Evolutionary conservation across 1,284 basidiomycete species (phyloP).

Genomic region (Naganishia sp.): DNA sequence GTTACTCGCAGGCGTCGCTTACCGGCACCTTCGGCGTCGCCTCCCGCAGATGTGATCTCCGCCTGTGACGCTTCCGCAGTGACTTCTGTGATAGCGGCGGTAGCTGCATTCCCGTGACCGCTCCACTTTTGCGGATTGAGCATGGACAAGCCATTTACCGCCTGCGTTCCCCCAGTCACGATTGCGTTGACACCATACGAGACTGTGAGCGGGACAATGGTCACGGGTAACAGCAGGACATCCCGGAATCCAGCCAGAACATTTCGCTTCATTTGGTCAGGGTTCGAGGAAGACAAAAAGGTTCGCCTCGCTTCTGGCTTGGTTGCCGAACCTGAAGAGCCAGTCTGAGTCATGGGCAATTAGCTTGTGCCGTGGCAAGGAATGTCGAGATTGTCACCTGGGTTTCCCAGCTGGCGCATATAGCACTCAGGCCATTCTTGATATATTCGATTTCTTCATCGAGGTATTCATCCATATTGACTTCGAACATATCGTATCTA

Average conservation of each 20-base stretch:
- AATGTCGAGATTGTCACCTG: constrained; percentile 56
- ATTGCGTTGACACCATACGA: constrained; percentile 70
- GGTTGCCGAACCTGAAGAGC: constrained; percentile 9
- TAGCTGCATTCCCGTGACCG: constrained; percentile 36
- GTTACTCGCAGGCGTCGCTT: neutral
- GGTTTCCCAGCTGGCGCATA: constrained; percentile 76
- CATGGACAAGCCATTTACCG: constrained; percentile 81
- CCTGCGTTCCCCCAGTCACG: constrained; percentile 64
- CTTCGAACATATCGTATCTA: constrained; percentile 89
- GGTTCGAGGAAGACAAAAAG: constrained; percentile 82
- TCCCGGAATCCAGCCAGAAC: constrained; percentile 89
- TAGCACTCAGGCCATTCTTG: constrained; percentile 69
- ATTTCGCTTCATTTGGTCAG: constrained; percentile 87
- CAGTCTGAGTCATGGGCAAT: neutral
- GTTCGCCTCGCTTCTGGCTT: constrained; percentile 44
- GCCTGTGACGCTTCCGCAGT: constrained; percentile 57
- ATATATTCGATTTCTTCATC: constrained; percentile 86
- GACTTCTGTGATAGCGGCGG: constrained; percentile 43
- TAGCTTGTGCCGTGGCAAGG: neutral
- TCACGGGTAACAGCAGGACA: constrained; percentile 86
- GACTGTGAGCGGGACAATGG: constrained; percentile 87
- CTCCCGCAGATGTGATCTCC: constrained; percentile 38
- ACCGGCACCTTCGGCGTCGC: constrained; percentile 27
- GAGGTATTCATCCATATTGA: constrained; percentile 94
- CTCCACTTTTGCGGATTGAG: constrained; percentile 81